Conservation (phyloP, 2,329 filamentous ascomycete species). For the Neophaeococcomyces aloes region DNA sequence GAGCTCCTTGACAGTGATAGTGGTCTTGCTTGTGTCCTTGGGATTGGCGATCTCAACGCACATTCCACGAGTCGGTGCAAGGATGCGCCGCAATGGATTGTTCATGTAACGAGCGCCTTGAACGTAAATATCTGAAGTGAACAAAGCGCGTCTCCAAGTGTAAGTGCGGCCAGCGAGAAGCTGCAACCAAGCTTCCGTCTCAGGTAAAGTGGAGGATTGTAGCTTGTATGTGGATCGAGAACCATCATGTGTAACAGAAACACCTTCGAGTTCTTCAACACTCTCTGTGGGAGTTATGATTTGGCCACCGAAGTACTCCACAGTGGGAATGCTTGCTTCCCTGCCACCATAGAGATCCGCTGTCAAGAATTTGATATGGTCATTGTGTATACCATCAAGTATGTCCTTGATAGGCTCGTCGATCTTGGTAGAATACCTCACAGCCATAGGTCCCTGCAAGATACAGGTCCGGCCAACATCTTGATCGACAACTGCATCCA, state of each 20-base stretch:
- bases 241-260: constrained; percentile 69
- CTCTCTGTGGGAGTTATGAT: constrained; percentile 57
- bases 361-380: constrained; percentile 71
- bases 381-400: constrained; percentile 76
- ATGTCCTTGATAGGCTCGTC: constrained; percentile 95
- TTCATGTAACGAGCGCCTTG: constrained; percentile 96
- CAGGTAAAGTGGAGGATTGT: constrained; percentile 62
- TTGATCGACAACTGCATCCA: constrained; percentile 89
- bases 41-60: constrained; percentile 80
- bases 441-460: constrained; percentile 86
- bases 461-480: constrained; percentile 96
- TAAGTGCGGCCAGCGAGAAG: constrained; percentile 75
- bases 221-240: constrained; percentile 77
- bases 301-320: constrained; percentile 94
- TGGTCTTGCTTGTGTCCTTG: constrained; percentile 70
- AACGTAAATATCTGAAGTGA: constrained; percentile 85
- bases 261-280: constrained; percentile 63
- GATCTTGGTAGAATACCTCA: constrained; percentile 75
- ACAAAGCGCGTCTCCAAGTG: constrained; percentile 90
- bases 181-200: constrained; percentile 72
- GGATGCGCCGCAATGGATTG: constrained; percentile 87
- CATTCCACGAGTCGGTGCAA: constrained; percentile 74
- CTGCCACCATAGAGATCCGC: constrained; percentile 70
- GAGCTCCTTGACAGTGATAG: constrained; percentile 79
- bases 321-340: constrained; percentile 62